phyloP scores from a whole-genome alignment of 192 early-diverging fungal species.

The Jimgerdemannia flammicorona region DNA sequence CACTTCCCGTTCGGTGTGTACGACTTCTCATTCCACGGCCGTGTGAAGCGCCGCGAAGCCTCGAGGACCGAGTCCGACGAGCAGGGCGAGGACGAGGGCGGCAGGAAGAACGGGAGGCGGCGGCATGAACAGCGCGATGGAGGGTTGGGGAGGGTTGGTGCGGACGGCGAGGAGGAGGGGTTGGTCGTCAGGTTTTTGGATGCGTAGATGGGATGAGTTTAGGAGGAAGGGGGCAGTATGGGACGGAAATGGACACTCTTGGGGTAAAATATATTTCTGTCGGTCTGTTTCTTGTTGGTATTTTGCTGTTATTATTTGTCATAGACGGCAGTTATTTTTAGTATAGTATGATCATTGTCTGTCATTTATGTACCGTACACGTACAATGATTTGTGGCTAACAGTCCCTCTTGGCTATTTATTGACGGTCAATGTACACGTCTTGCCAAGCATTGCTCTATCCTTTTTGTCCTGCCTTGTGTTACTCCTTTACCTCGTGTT shows the following conservation, averaged over 20 bases:
- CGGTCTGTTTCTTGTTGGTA: background rate
- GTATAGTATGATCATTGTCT: no score
- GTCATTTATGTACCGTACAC: no score
- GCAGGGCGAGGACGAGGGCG: background rate
- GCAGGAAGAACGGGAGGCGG: background rate
- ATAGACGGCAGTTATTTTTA: no score
- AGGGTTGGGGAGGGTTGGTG: background rate
- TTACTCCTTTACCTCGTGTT: no score
- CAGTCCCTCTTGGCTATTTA: no score
- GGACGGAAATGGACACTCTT: background rate
- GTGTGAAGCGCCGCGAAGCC: conserved; percentile 5
- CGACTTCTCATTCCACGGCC: conserved; percentile 36
- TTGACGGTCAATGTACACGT: no score
- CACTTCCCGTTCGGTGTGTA: conserved; percentile 26
- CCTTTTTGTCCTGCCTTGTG: no score
- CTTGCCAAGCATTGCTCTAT: no score
- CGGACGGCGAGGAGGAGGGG: background rate
- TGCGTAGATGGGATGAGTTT: background rate
- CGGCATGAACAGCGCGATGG: background rate
- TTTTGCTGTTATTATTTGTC: background rate
- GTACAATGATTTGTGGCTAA: no score
- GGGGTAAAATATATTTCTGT: no score
- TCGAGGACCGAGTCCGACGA: background rate
- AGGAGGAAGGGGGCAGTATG: background rate
- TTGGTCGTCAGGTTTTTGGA: background rate